Evolutionary conservation across 345 rosid genomes (phyloP).

Genomic region (Euphorbia peplus): DNA sequence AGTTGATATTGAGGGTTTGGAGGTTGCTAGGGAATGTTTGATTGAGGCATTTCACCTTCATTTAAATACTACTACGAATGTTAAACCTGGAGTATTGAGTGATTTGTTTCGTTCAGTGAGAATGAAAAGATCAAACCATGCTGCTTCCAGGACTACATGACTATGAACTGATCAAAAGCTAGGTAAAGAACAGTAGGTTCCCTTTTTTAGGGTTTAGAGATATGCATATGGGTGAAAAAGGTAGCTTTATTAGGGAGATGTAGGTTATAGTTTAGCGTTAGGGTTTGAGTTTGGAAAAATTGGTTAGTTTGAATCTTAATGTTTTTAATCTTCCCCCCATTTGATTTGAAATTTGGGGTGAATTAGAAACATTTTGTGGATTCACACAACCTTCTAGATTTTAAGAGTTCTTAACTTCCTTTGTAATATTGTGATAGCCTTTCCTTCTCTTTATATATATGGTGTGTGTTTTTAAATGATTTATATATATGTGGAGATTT

Average conservation of each 20-base stretch:
- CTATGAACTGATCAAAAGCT: no score
- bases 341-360: slow-evolving; percentile 29
- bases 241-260: not conserved
- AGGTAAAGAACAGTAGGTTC: not conserved
- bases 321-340: slow-evolving; percentile 43
- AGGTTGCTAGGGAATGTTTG: slow-evolving; percentile 76
- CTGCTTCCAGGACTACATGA: no score
- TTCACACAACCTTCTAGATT: not conserved
- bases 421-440: no score
- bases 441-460: no score
- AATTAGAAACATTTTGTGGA: slow-evolving; percentile 37
- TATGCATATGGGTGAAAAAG: no score
- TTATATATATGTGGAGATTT: no score
- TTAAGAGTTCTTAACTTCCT: no score
- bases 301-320: slow-evolving; percentile 9
- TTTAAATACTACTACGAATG: slow-evolving; percentile 25
- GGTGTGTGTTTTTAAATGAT: no score
- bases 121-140: slow-evolving; percentile 10
- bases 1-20: slow-evolving; percentile 75
- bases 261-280: no score
- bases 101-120: slow-evolving; percentile 45
- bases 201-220: no score
- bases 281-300: no score
- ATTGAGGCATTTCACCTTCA: slow-evolving; percentile 50
- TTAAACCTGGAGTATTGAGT: slow-evolving; percentile 50